Base-by-base conservation (phyloP, 257 asterid genomes). In the Asclepias syriaca region DNA sequence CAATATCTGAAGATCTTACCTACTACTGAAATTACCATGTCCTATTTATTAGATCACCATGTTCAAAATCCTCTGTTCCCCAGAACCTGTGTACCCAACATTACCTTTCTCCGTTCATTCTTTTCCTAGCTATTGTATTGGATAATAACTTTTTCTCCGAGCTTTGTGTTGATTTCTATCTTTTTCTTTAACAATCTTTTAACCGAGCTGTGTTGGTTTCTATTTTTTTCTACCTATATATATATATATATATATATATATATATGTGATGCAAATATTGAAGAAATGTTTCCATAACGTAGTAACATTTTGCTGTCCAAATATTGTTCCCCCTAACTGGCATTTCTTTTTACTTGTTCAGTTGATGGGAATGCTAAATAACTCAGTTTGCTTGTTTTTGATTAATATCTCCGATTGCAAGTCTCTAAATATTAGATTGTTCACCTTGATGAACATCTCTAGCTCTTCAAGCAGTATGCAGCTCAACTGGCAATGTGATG, bases 1-100 rank as follows among this genome's bases (percentile, higher is more conserved):
- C 96, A 86, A 76, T 84, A 82, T 77, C 88, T 82, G 96, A 81
- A 84, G 96, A 85, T 77, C 82, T 77, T 86, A 80, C 91, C 93
- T 80, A 65, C 71, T 73, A 76, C 77, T 84, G 78, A 90, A 81
- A 82, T 69, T 81, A 81, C 91, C 91, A 85, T 78, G 80, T 73
- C 95, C 92, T 69, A 85, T 77, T 82, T 87, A 88, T 74, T 81
- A 83, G 75, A 75, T 74, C 79, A 82, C 93, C 92, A 82, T 77
- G 87, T 87, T 84, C 77, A 75, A 79, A 83, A 66, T 75, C 84
- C 82, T 85, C 82, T 77, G 78, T 83, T 86, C 87, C 93, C 88
- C 79, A 81, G 91, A 88, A 86, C 95, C 91, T 86, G 84, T 83
- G 78, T 73, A 79, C 76, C 84, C 82, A 43, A 78, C 79, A 48